Percentiles rank a stretch among this genome's conserved stretches.
Evolutionary conservation across 192 early-diverging fungal species (phyloP).

Genomic region (Linnemannia exigua): DNA sequence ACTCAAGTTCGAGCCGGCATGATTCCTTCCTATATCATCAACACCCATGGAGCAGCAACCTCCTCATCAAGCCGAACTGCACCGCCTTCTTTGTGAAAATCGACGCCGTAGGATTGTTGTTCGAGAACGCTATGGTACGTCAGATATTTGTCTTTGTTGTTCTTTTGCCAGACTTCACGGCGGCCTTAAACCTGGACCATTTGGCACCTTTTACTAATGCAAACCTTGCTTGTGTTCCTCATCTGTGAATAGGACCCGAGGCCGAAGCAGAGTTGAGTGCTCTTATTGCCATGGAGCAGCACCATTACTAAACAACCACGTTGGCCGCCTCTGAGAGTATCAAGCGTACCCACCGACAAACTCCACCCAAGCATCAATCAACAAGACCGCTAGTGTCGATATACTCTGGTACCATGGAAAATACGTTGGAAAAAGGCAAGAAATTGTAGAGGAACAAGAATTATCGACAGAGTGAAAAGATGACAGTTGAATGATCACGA

Average conservation of each 20-base stretch:
- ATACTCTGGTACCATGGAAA: too few relatives aligned
- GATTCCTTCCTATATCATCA: too few relatives aligned
- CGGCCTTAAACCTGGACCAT: background rate
- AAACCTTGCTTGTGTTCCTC: background rate
- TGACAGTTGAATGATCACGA: too few relatives aligned
- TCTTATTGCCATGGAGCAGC: slow-evolving; percentile 20
- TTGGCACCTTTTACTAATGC: background rate
- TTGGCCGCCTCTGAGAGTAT: too few relatives aligned
- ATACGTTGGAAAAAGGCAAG: too few relatives aligned
- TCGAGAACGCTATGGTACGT: slow-evolving; percentile 30
- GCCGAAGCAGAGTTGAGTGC: slow-evolving; percentile 28
- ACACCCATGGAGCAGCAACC: background rate
- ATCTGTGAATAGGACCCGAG: slow-evolving; percentile 6
- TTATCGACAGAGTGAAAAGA: too few relatives aligned
- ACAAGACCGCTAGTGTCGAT: too few relatives aligned
- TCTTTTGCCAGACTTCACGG: too few relatives aligned
- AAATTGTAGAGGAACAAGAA: too few relatives aligned
- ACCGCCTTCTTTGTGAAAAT: slow-evolving; percentile 8
- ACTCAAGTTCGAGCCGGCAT: background rate
- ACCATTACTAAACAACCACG: too few relatives aligned
- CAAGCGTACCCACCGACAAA: background rate
- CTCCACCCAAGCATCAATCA: too few relatives aligned
- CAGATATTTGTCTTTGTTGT: background rate
- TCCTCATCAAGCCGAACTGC: background rate
- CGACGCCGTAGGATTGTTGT: slow-evolving; percentile 25